Percentiles rank a stretch among this genome's conserved stretches.
Conservation (phyloP, 805 yeast species). For the Priceomyces carsonii region DNA sequence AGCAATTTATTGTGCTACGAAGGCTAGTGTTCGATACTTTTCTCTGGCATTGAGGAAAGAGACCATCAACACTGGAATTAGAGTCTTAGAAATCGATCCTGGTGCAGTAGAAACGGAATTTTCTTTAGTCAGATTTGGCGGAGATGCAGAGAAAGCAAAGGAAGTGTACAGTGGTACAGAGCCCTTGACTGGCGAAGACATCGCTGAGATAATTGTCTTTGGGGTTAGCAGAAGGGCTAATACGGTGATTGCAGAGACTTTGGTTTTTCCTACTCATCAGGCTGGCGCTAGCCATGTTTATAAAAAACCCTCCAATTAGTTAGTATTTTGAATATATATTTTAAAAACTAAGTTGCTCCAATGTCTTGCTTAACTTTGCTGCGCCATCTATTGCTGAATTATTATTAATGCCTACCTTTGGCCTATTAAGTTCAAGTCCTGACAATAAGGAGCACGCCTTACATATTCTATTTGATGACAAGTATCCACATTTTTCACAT, state of each 20-base stretch:
- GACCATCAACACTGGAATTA: conserved; percentile 32
- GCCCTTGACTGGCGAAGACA: conserved; percentile 37
- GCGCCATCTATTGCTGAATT: conserved; percentile 60
- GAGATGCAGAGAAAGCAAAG: conserved; percentile 31
- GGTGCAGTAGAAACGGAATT: conserved; percentile 44
- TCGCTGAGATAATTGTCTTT: conserved; percentile 40
- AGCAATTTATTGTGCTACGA: conserved; percentile 38
- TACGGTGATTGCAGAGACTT: conserved; percentile 39
- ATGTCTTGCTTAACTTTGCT: conserved; percentile 57
- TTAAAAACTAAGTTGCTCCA: conserved; percentile 66
- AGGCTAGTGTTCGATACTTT: conserved; percentile 37
- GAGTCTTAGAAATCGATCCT: conserved; percentile 42
- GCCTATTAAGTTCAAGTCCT: conserved; percentile 76
- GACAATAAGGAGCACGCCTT: conserved; percentile 90
- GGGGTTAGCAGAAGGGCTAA: conserved; percentile 33
- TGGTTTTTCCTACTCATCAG: conserved; percentile 40
- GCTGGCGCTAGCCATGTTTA: conserved; percentile 31
- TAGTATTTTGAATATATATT: neutral
- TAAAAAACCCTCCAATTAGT: conserved; percentile 10
- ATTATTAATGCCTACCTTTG: conserved; percentile 59
- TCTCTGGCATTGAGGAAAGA: conserved; percentile 37
- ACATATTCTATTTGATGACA: conserved; percentile 85
- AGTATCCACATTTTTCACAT: conserved; percentile 89
- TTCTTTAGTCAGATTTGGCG: conserved; percentile 33
- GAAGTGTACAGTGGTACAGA: conserved; percentile 34